Base-by-base conservation (phyloP, 805 yeast species). In the Candida ovalis region DNA sequence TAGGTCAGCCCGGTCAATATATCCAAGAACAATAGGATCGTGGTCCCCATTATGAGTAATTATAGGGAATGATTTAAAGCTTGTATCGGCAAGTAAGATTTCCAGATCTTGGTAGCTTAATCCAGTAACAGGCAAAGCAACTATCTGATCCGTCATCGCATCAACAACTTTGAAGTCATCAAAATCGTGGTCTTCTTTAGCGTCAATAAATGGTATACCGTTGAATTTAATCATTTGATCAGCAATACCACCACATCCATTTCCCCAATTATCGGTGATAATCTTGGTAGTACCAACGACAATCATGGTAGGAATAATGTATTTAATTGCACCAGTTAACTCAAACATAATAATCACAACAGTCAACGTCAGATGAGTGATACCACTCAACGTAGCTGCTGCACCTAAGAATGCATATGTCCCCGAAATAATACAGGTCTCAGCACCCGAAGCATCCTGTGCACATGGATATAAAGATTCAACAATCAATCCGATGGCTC, bases 301-400 rank as follows among this genome's bases (percentile, higher is more conserved):
- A 45, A 94, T 86, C 99, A 94, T 94, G 0, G 96, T 88, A 2
- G 99, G 99, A 12, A 95, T 77, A 50, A 94, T 87, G 62, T 88
- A 94, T 43, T 86, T 80, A 47, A 91, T 72, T 1, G 99, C 99
- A 28, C 99, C 99, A 0, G 99, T 94, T 47, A 94, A 70, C 68
- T 94, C 98, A 67, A 91, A 88, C 96, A 94, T 90, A 38, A 95
- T 86, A 15, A 94, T 88, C 1, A 91, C 98, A 19, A 92, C 97
- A 0, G 98, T 84, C 9, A 94, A 84, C 0, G 97, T 88, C 51
- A 94, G 71, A 61, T 92, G 91, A 23, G 97, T 94, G 32, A 94
- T 92, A 2, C 99, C 99, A 64, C 95, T 82, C 40, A 94, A 73
- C 0, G 96, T 86, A 3, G 97, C 96, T 0, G 92, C 98, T 0